Evolutionary conservation across 2,329 filamentous ascomycete species (phyloP).

Genomic region (Neoarthrinium moseri): DNA sequence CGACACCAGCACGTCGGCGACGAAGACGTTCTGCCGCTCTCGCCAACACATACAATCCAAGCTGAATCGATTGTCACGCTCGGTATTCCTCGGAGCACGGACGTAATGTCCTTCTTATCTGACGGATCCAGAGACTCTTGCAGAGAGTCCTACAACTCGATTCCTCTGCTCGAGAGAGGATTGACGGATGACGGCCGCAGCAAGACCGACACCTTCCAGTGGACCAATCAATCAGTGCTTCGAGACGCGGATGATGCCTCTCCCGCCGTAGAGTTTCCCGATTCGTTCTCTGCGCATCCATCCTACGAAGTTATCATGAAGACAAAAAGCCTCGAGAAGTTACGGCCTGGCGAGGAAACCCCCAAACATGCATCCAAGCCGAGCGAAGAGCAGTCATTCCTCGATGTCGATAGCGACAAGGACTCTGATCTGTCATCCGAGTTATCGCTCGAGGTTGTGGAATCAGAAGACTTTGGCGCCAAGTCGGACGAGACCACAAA

Average conservation of each 20-base stretch:
- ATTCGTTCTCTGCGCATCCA: conserved; percentile 17
- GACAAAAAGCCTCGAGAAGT: conserved; percentile 50
- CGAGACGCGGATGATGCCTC: conserved; percentile 37
- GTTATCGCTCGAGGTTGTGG: conserved; percentile 51
- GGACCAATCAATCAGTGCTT: conserved; percentile 56
- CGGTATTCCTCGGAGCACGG: conserved; percentile 27
- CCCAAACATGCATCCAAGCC: conserved; percentile 1
- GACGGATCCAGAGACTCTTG: conserved; percentile 72
- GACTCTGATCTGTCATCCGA: conserved; percentile 64
- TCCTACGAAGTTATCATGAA: conserved; percentile 52
- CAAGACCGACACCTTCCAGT: conserved; percentile 40
- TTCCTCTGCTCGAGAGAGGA: conserved; percentile 72
- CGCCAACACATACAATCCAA: conserved; percentile 10
- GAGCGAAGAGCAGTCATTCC: conserved; percentile 22
- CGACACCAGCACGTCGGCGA: conserved; percentile 45
- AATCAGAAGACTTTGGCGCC: conserved; percentile 28
- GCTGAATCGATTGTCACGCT: conserved; percentile 11
- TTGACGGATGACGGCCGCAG: conserved; percentile 49
- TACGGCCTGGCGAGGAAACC: conserved; percentile 32
- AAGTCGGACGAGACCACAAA: conserved; percentile 1
- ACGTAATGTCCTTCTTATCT: conserved; percentile 49
- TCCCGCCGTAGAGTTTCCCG: conserved; percentile 10
- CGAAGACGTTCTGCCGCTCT: conserved; percentile 30
- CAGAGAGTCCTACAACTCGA: conserved; percentile 72
- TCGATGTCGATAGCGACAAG: conserved; percentile 40